These are phyloP conservation scores for Botrytis pseudocinerea DNA, from an alignment of 2,329 filamentous ascomycete species.

Conservation along the genomic window DNA sequence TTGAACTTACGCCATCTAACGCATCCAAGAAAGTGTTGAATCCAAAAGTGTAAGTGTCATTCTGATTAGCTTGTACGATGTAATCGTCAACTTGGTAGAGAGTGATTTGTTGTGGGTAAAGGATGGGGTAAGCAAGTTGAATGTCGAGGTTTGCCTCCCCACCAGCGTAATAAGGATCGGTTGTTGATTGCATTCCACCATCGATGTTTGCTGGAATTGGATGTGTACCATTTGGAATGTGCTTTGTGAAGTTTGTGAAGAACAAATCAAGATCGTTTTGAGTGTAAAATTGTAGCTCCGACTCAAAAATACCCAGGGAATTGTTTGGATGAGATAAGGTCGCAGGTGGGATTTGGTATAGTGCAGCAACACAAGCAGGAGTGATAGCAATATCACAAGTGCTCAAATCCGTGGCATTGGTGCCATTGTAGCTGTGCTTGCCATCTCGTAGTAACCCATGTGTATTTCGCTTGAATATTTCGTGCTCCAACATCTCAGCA, in stretches of 20 bases:
- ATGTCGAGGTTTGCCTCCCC: slow-evolving; percentile 43
- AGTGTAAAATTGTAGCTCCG: slow-evolving; percentile 42
- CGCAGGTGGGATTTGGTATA: slow-evolving; percentile 42
- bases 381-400: slow-evolving; percentile 34
- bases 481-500: slow-evolving; percentile 7
- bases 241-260: slow-evolving; percentile 36
- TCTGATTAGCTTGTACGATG: slow-evolving; percentile 26
- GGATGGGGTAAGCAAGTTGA: slow-evolving; percentile 41
- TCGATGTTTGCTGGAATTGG: slow-evolving; percentile 42
- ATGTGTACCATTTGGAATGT: slow-evolving; percentile 39
- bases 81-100: slow-evolving; percentile 47
- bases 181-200: slow-evolving; percentile 42
- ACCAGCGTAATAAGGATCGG: slow-evolving; percentile 35
- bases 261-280: slow-evolving; percentile 43
- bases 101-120: slow-evolving; percentile 44
- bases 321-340: slow-evolving; percentile 34
- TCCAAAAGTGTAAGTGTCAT: slow-evolving; percentile 41
- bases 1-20: slow-evolving; percentile 43
- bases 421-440: neutral
- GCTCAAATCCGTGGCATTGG: slow-evolving; percentile 48
- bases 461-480: slow-evolving; percentile 17
- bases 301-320: slow-evolving; percentile 44
- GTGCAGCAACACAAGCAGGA: slow-evolving; percentile 35
- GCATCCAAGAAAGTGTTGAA: slow-evolving; percentile 51
- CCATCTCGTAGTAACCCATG: slow-evolving; percentile 11